Conservation (phyloP, 257 asterid genomes). For the Fraxinus cuspidata region DNA sequence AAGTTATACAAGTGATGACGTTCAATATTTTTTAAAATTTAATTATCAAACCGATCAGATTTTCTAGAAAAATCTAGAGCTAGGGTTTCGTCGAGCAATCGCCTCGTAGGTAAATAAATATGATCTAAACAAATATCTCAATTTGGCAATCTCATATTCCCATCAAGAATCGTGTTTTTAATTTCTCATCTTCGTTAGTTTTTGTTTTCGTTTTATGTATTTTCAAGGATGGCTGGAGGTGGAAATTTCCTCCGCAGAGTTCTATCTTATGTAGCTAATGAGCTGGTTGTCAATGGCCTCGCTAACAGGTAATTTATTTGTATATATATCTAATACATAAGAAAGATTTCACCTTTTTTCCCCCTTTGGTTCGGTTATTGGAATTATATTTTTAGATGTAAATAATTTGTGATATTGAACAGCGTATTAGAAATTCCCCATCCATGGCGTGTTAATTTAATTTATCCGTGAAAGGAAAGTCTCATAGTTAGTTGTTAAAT, state of each 20-base stretch:
- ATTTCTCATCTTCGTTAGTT: not conserved
- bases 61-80: not conserved
- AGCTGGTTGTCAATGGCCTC: conserved; percentile 45
- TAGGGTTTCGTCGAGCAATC: not conserved
- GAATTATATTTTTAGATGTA: not conserved
- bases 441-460: not conserved
- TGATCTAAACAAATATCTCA: not conserved
- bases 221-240: conserved; percentile 42
- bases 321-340: not conserved
- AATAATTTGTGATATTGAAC: not conserved
- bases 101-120: not conserved
- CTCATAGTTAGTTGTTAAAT: not conserved
- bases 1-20: no score
- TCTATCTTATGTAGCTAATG: conserved; percentile 37
- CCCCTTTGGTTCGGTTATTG: not conserved
- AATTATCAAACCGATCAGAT: not conserved
- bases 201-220: not conserved
- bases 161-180: not conserved
- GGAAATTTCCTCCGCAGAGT: conserved; percentile 40
- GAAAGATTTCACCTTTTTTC: not conserved
- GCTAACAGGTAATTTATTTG: conserved; percentile 37
- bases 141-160: not conserved
- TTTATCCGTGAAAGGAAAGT: not conserved
- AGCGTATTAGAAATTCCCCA: not conserved
- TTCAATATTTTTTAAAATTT: no score